phyloP scores from a whole-genome alignment of 73 alveolate species.

The Paramecium sonneborni region DNA sequence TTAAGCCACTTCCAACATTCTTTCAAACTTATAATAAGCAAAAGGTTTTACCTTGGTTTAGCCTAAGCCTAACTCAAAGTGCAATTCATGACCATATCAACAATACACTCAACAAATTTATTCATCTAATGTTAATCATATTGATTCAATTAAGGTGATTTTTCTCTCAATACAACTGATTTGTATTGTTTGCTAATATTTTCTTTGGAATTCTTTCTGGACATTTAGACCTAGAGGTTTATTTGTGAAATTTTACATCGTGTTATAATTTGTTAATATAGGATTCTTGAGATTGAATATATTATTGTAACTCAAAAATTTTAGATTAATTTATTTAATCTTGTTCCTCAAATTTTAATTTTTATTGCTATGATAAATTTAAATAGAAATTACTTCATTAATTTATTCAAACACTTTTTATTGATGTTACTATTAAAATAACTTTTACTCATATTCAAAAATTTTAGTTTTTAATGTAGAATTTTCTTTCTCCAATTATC shows the following conservation, averaged over 20 bases:
- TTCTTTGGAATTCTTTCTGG: slow-evolving; percentile 47
- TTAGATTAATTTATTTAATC: background rate
- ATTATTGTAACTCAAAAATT: background rate
- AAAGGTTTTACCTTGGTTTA: slow-evolving; percentile 15
- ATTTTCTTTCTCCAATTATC: slow-evolving; percentile 32
- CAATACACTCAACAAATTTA: slow-evolving; percentile 43
- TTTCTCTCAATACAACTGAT: slow-evolving; percentile 26
- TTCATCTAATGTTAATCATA: background rate
- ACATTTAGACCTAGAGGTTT: background rate
- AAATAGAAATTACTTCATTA: background rate
- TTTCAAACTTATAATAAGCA: background rate
- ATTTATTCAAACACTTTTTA: background rate
- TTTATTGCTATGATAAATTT: background rate
- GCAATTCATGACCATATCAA: slow-evolving; percentile 46
- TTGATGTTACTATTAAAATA: background rate
- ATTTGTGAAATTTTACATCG: background rate
- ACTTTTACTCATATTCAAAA: background rate
- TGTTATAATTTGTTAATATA: slow-evolving; percentile 12
- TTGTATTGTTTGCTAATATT: slow-evolving; percentile 13
- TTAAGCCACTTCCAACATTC: slow-evolving; percentile 58
- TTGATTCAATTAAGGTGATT: background rate
- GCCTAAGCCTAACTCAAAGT: background rate
- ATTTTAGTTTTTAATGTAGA: slow-evolving; percentile 9
- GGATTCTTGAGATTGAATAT: background rate
- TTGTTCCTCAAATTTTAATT: background rate